Percentiles rank a stretch among this genome's conserved stretches.
phyloP scores from a whole-genome alignment of 805 yeast species.

The Ogataea naganishii region DNA sequence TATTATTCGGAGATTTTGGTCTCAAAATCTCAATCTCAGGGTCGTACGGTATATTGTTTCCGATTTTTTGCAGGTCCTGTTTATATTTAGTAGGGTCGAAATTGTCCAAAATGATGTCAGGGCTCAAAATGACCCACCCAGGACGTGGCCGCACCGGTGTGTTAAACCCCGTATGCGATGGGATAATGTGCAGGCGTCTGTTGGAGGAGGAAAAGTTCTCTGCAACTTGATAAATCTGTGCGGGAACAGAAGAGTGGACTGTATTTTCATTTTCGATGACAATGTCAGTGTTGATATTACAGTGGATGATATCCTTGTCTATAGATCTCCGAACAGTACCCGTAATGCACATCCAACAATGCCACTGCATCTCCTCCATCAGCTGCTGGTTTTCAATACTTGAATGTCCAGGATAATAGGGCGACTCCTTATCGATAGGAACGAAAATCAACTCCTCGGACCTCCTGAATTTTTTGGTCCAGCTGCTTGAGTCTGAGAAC shows the following conservation, averaged over 20 bases:
- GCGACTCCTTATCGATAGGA: slow-evolving; percentile 57
- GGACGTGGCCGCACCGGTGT: slow-evolving; percentile 58
- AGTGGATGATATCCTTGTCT: slow-evolving; percentile 79
- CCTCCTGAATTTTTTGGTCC: slow-evolving; percentile 65
- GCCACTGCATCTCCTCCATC: slow-evolving; percentile 80
- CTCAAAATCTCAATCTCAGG: slow-evolving; percentile 71
- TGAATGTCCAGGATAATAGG: slow-evolving; percentile 53
- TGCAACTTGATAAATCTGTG: slow-evolving; percentile 68
- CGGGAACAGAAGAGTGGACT: slow-evolving; percentile 52
- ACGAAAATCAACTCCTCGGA: slow-evolving; percentile 85
- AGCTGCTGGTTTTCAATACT: slow-evolving; percentile 35
- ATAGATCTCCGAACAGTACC: slow-evolving; percentile 86
- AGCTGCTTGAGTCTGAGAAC: slow-evolving; percentile 26
- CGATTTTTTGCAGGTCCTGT: slow-evolving; percentile 33
- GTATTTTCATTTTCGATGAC: slow-evolving; percentile 46
- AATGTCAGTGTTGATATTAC: slow-evolving; percentile 87
- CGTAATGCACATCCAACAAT: slow-evolving; percentile 96
- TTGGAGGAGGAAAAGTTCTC: slow-evolving; percentile 84
- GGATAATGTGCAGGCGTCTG: slow-evolving; percentile 78
- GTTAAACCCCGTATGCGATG: slow-evolving; percentile 58
- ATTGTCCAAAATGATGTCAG: slow-evolving; percentile 71
- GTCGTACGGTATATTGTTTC: slow-evolving; percentile 53
- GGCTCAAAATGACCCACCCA: slow-evolving; percentile 90
- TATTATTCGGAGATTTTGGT: slow-evolving; percentile 92
- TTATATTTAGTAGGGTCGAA: slow-evolving; percentile 43